Percentiles rank a stretch among this genome's conserved stretches.
Evolutionary conservation across 352 stramenopile species (phyloP).

Genomic region (Elongisporangium prolatum): DNA sequence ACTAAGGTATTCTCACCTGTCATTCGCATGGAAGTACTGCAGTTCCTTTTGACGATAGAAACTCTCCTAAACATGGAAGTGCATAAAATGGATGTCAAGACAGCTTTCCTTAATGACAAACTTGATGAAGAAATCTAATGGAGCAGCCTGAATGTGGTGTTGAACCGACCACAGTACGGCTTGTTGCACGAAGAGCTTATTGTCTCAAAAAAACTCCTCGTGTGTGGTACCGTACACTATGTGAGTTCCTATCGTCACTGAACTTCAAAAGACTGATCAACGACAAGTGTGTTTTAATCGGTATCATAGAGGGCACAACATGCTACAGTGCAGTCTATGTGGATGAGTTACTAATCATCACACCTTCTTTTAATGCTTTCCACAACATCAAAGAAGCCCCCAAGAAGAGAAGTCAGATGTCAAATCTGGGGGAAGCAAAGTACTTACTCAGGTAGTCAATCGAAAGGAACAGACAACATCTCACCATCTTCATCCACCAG

Average conservation of each 20-base stretch:
- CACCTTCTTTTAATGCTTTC: slow-evolving; percentile 1
- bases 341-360: slow-evolving; percentile 7
- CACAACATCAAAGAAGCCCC: slow-evolving; percentile 4
- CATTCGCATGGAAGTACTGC: no score
- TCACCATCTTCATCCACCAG: slow-evolving; percentile 13
- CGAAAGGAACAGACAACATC: slow-evolving; percentile 1
- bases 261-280: slow-evolving; percentile 8
- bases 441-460: slow-evolving; percentile 10
- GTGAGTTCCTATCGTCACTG: not conserved
- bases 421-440: slow-evolving; percentile 6
- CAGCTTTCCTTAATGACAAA: slow-evolving; percentile 11
- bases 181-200: slow-evolving; percentile 2
- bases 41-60: slow-evolving; percentile 6
- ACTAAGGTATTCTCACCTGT: slow-evolving; percentile 6
- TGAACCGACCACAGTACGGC: not conserved
- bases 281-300: slow-evolving; percentile 9
- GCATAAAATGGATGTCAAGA: slow-evolving; percentile 23
- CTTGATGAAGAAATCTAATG: slow-evolving; percentile 19
- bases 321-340: slow-evolving; percentile 10
- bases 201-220: slow-evolving; percentile 6
- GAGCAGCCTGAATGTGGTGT: slow-evolving; percentile 7
- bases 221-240: slow-evolving; percentile 11
- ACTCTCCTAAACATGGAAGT: slow-evolving; percentile 1
- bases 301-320: slow-evolving; percentile 5
- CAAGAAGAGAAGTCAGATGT: slow-evolving; percentile 9